Evolutionary conservation across 1,139 yeast species (phyloP).

Genomic region (Diutina neorugosa): DNA sequence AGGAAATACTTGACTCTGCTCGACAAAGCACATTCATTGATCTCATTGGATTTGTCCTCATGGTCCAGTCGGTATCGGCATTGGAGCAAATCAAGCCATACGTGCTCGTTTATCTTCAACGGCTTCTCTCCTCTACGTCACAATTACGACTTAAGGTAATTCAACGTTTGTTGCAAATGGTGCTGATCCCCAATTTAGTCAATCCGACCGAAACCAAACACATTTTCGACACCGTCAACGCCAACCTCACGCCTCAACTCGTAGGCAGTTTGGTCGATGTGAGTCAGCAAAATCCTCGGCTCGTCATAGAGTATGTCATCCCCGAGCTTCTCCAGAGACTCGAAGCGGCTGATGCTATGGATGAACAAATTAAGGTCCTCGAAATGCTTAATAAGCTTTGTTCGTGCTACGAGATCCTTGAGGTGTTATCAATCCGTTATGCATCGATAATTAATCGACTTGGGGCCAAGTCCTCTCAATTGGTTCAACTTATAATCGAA

Average conservation of each 20-base stretch:
- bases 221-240: slow-evolving; percentile 1
- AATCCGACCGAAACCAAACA: slow-evolving; percentile 1
- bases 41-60: slow-evolving; percentile 1
- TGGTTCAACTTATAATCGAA: slow-evolving; percentile 11
- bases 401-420: slow-evolving; percentile 34
- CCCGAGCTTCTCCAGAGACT: slow-evolving; percentile 36
- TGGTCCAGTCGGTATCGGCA: neutral
- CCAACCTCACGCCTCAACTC: neutral
- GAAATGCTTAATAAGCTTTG: slow-evolving; percentile 33
- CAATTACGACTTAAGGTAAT: neutral
- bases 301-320: slow-evolving; percentile 47
- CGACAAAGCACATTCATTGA: neutral
- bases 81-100: neutral
- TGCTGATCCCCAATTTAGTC: neutral
- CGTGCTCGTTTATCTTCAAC: neutral
- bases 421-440: slow-evolving; percentile 37
- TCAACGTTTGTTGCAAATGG: slow-evolving; percentile 1
- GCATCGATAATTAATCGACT: neutral
- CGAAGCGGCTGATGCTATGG: slow-evolving; percentile 8
- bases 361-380: slow-evolving; percentile 19
- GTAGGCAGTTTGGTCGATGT: neutral
- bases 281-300: neutral
- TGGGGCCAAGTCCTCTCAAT: neutral
- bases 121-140: neutral
- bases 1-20: neutral